Evolutionary conservation across 176 grass and related monocot genomes (phyloP).

Genomic region (Phoenix roebelenii): DNA sequence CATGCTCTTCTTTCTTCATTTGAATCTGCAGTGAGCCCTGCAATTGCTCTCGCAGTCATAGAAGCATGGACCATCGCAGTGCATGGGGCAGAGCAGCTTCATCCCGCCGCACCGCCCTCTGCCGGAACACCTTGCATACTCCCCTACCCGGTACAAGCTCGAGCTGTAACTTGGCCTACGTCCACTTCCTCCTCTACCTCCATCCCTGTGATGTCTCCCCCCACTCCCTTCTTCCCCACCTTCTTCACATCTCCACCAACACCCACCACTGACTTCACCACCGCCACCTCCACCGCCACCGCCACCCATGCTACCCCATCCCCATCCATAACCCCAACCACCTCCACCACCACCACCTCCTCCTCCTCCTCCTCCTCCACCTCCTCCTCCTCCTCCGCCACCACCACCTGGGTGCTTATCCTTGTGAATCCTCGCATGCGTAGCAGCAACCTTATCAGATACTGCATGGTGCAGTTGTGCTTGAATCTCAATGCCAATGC

Average conservation of each 20-base stretch:
- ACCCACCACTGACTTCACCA: neutral
- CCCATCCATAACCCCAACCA: neutral
- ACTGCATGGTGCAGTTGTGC: too few species aligned
- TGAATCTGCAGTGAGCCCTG: slow-evolving; percentile 77
- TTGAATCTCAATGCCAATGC: too few species aligned
- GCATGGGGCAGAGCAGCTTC: slow-evolving; percentile 78
- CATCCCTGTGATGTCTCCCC: neutral
- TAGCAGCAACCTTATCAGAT: neutral
- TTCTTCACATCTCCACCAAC: neutral
- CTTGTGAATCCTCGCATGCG: slow-evolving; percentile 19
- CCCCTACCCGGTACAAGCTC: slow-evolving; percentile 55
- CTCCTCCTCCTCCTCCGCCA: slow-evolving; percentile 27
- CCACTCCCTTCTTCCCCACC: neutral
- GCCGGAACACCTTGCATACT: slow-evolving; percentile 68
- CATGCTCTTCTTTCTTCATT: neutral
- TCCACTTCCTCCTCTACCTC: slow-evolving; percentile 3
- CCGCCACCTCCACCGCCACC: neutral
- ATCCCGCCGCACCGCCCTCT: slow-evolving; percentile 50
- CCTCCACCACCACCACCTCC: neutral
- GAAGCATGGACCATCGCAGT: slow-evolving; percentile 79
- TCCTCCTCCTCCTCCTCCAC: neutral
- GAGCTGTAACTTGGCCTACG: slow-evolving; percentile 62
- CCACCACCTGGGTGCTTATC: slow-evolving; percentile 7
- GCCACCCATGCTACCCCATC: neutral
- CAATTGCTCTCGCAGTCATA: slow-evolving; percentile 84